Evolutionary conservation across 768 basidiomycete species (phyloP), one percentile per base, ranked within the genome.

Genomic region (Pleurotus tuber-regium): DNA sequence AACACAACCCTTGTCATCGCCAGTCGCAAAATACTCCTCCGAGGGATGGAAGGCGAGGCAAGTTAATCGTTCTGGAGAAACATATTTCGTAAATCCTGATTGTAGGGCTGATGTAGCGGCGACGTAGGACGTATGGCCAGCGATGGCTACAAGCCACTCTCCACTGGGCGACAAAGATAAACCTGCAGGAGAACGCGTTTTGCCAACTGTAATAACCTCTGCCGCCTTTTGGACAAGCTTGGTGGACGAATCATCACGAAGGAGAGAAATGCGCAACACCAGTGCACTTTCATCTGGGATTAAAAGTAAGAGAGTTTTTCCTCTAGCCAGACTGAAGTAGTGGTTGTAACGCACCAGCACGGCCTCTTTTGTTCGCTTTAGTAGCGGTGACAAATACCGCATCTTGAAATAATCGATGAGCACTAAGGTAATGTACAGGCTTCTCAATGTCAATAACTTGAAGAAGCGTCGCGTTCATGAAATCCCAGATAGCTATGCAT

Each of bases 21-120:
- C 97, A 0, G 96, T 97, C 2, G 93, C 97, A 65, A 98, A 97
- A 68, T 89, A 95, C 51, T 95, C 91, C 56, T 97, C 87, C 44
- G 73, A 76, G 2, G 96, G 96, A 65, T 96, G 92, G 64, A 90
- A 89, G 4, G 89, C 83, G 36, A 97, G 74, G 64, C 89, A 92
- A 1, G 89, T 93, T 52, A 98, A 72, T 23, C 68, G 70, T 51
- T 96, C 89, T 1, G 87, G 81, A 40, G 89, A 89, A 10, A 88
- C 84, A 59, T 88, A 91, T 68, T 92, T 94, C 33, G 81, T 84
- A 66, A 90, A 91, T 2, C 89, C 87, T 8, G 79, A 71, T 51
- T 76, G 73, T 47, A 82, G 65, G 25, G 82, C 73, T 2, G 80
- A 70, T 2, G 80, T 78, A 40, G 75, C 69, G 14, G 82, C 84